Base-by-base conservation (phyloP, 331 rosid genomes). In the Acacia pycnantha region DNA sequence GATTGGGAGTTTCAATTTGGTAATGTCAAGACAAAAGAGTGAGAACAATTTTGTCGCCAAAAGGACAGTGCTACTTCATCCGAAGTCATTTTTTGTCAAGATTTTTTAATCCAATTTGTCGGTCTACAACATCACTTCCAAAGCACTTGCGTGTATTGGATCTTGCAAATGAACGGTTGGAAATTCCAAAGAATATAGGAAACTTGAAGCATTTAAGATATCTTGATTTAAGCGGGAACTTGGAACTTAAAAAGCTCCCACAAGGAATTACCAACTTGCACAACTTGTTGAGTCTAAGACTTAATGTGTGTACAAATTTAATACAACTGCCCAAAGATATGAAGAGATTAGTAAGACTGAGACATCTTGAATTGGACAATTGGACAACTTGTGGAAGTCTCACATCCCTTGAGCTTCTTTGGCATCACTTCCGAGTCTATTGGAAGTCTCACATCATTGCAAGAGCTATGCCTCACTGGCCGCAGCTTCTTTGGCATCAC, bases 141-240 rank as follows among this genome's bases (percentile, higher is more conserved):
- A 4, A 59, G 48, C n/a, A 61, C 77, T 70, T 85, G 7, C 77
- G 77, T 4, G 76, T 24, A 8, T 26, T 82, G 6, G 47, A 11
- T 29, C 37, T 85, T 4, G 44, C 2, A 4, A 0, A 8, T 33
- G 3, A 1, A 0, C 1, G 0, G 0, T 35, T 82, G 12, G 7
- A 0, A 1, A 1, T 85, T 31, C 59, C 86, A 2, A 1, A 62
- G 29, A 19, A n/a, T 2, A 59, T 85, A 0, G 78, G 70, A 0
- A 3, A 58, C 19, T 21, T 85, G 12, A 82, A 35, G 3, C 79
- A 48, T 22, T 41, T 86, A 2, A 71, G 84, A 7, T 83, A 79
- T 73, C 71, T 82, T 27, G 71, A 85, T 40, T 46, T 85, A 0
- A 24, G 41, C 0, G 0, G 0, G 0, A 81, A 77, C 54, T 0